Evolutionary conservation across 352 stramenopile genomes (phyloP), one percentile per base, ranked within the genome.

Genomic region (Pythium periplocum): DNA sequence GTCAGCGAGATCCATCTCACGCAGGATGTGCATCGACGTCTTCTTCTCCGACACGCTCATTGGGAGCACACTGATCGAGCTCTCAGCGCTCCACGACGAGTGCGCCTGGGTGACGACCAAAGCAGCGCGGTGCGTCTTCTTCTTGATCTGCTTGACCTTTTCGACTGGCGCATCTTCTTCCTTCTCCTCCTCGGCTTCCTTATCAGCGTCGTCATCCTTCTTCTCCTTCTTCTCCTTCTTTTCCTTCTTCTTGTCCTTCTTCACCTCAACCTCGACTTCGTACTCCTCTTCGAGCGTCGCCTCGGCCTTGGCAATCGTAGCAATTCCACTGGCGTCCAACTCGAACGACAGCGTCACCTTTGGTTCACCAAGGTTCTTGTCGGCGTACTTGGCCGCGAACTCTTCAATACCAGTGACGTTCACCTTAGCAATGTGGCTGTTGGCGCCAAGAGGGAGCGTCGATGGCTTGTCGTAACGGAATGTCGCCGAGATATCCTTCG

Each of bases 331-430:
- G 17, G 69, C 79, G 59, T 96, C 93, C 40, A 98, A 68, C 64
- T 95, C 80, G 63, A 98, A 98, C 50, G 93, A 91, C 8, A 98
- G 64, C 4, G 90, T 95, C 2, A 98, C 79, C 73, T 98, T 98
- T 9, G 95, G 96, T 45, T 83, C 71, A 11, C 81, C 82, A 3
- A 97, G 60, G 42, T 87, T 81, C 68, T 97, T 97, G 42, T 96
- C 81, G 9, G 76, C 67, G 73, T 97, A 89, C 59, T 96, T 78
- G 40, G 77, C 78, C 0, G 73, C 81, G 63, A 98, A 97, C 30
- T 71, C 77, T 43, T 90, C 78, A 48, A 99, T 79, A 41, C 96
- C 95, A 7, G 86, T 91, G 55, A 99, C 78, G 59, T 97, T 95
- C 70, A 97, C 98, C 44, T 83, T 85, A 49, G 75, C 81, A 62